A percentile compares a stretch with the other conserved stretches of the same genome.
These are phyloP conservation scores for Fusarium udum DNA, from an alignment of 2,329 filamentous ascomycete species.

Conservation along the genomic window DNA sequence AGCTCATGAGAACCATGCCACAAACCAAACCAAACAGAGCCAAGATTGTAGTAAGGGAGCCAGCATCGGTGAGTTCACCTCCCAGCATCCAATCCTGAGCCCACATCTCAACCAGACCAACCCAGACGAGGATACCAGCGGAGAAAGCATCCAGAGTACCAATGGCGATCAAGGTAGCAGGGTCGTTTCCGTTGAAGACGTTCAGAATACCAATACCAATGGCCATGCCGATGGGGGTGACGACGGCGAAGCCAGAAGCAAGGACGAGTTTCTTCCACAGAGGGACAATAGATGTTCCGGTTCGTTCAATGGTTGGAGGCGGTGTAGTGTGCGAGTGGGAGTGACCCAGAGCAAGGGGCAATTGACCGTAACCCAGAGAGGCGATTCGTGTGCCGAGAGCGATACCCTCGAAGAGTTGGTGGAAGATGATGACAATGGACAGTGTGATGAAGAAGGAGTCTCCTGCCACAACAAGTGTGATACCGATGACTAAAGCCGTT, in stretches of 20 bases:
- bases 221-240: conserved; percentile 81
- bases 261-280: conserved; percentile 66
- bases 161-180: conserved; percentile 73
- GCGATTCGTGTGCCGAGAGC: conserved; percentile 78
- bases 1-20: conserved; percentile 75
- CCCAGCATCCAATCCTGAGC: conserved; percentile 75
- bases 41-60: conserved; percentile 56
- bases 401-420: conserved; percentile 81
- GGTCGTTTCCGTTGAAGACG: conserved; percentile 77
- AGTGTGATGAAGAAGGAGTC: conserved; percentile 66
- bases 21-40: conserved; percentile 64
- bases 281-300: conserved; percentile 44
- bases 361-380: conserved; percentile 54
- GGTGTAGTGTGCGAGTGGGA: conserved; percentile 31
- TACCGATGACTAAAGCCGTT: conserved; percentile 62
- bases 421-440: conserved; percentile 76
- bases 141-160: conserved; percentile 78
- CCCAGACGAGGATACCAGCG: conserved; percentile 80
- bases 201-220: conserved; percentile 78
- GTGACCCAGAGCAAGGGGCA: conserved; percentile 31
- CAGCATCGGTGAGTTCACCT: conserved; percentile 62
- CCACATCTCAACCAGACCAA: conserved; percentile 82
- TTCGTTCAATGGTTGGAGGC: conserved; percentile 27
- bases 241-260: conserved; percentile 70
- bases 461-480: conserved; percentile 68